Evolutionary conservation across 176 grass and related monocot species (phyloP).

Genomic region (Eleusine indica): DNA sequence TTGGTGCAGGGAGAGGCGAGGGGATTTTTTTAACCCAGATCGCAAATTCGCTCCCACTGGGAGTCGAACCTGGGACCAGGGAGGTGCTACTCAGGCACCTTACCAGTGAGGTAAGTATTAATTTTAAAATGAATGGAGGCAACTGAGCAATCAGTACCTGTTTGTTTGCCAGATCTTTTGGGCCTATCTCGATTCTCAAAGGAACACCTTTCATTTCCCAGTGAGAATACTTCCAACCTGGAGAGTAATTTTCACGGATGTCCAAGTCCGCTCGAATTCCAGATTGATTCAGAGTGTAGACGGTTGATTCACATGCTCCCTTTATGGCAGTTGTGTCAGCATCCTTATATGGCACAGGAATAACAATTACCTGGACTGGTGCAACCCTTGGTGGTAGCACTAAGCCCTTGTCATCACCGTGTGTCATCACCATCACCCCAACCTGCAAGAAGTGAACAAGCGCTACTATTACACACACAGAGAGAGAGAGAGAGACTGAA

Average conservation of each 20-base stretch:
- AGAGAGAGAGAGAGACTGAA: neutral
- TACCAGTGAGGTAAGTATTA: neutral
- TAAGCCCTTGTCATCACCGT: slow-evolving; percentile 96
- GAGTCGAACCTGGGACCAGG: no score
- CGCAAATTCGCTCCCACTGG: no score
- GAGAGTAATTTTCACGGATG: slow-evolving; percentile 88
- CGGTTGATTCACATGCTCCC: slow-evolving; percentile 67
- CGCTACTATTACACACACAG: neutral
- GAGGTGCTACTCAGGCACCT: no score
- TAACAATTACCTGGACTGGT: slow-evolving; percentile 77
- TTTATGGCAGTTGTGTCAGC: slow-evolving; percentile 82
- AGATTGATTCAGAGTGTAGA: slow-evolving; percentile 53
- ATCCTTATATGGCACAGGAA: slow-evolving; percentile 93
- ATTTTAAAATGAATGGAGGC: slow-evolving; percentile 12
- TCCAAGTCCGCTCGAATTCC: slow-evolving; percentile 72
- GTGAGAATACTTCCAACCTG: slow-evolving; percentile 96
- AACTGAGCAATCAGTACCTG: slow-evolving; percentile 65
- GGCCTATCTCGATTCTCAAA: slow-evolving; percentile 96
- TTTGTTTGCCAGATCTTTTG: slow-evolving; percentile 88
- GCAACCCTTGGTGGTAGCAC: slow-evolving; percentile 93
- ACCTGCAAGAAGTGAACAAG: slow-evolving; percentile 49
- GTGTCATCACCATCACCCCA: slow-evolving; percentile 94
- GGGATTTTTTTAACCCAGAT: no score
- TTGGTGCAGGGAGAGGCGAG: no score
- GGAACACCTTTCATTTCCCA: slow-evolving; percentile 99